phyloP scores from a whole-genome alignment of 768 basidiomycete genomes.

The Podaxis carcinomalis region DNA sequence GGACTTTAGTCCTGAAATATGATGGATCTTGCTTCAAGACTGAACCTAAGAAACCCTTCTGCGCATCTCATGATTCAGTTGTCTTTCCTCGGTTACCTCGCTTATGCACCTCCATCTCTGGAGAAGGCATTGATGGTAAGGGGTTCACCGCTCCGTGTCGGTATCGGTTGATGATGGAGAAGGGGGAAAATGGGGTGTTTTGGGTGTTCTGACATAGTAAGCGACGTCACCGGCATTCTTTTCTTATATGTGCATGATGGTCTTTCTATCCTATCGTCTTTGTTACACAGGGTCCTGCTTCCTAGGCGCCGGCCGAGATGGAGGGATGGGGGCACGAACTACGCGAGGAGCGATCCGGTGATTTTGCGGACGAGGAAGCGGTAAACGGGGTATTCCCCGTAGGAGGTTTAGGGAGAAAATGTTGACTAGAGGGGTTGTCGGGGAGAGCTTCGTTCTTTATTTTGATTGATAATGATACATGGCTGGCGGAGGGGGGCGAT shows the following conservation, averaged over 20 bases:
- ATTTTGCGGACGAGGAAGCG: background rate
- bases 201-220: background rate
- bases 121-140: background rate
- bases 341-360: background rate
- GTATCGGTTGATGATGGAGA: background rate
- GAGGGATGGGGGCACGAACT: background rate
- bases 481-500: too few species aligned
- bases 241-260: background rate
- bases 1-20: background rate
- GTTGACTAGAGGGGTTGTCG: background rate
- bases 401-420: too few species aligned
- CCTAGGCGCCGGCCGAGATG: background rate
- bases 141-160: slow-evolving; percentile 9
- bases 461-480: too few species aligned
- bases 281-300: background rate
- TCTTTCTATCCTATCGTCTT: background rate
- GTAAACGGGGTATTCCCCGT: too few species aligned
- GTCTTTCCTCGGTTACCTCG: slow-evolving; percentile 9
- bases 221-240: slow-evolving; percentile 3
- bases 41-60: background rate
- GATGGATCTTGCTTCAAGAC: background rate
- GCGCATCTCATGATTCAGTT: background rate
- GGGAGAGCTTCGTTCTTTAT: background rate
- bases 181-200: background rate
- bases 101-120: background rate